Base-by-base conservation (phyloP, 768 basidiomycete genomes). In the Amylocystis lapponica region DNA sequence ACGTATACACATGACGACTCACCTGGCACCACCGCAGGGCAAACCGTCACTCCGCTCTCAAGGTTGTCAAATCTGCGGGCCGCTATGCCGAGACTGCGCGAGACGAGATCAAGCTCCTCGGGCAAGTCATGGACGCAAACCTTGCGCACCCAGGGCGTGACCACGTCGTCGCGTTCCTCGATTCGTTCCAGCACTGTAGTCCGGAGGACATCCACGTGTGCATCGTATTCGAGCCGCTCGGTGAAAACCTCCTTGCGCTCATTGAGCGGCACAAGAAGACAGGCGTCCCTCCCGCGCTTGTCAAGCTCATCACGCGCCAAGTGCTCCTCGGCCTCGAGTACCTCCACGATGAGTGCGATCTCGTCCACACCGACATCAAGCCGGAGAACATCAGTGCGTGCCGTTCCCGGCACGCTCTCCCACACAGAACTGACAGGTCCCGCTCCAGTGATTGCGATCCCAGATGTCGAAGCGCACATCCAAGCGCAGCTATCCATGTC, bases 71-170 rank as follows among this genome's bases (percentile, higher is more conserved):
- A 67, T 95, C 93, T 22, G 94, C 92, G 17, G 80, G 82, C 19
- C 83, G 93, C 51, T 98, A 98, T 66, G 89, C 92, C 47, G 94
- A 97, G 62, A 97, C 95, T 4, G 95, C 95, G 22, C 78, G 86
- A 39, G 95, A 98, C 62, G 95, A 98, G 67, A 97, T 98, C 63
- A 89, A 92, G 61, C 77, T 97, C 26, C 76, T 93, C 30, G 78
- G 81, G 49, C 81, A 81, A 51, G 84, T 94, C 5, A 71, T 77
- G 41, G 72, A 77, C 16, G 74, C 77, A 61, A 83, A 79, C 58
- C 83, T 80, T n/a, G 58, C 69, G 2, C 92, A 95, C 59, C 79
- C 79, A 13, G 93, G 93, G 43, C 75, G 85, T 43, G 66, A 74
- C 20, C 81, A 93, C 58, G 76, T 95, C 44, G 90, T 96, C 48